Conservation (phyloP, 805 yeast species). For the Saccharomycopsis sp. region DNA sequence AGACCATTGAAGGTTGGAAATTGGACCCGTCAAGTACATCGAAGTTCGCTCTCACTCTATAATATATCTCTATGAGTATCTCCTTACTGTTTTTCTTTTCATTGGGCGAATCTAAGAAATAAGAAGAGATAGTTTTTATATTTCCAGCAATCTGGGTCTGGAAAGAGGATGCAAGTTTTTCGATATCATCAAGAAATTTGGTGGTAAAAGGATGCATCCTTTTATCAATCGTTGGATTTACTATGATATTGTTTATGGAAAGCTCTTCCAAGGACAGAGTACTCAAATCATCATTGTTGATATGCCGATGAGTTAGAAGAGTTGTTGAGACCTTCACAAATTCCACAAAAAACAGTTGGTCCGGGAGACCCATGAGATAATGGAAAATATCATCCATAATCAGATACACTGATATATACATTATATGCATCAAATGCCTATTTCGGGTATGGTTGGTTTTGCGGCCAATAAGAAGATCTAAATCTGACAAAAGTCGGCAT, state of each 20-base stretch:
- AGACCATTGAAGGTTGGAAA: neutral
- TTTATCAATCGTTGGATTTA: neutral
- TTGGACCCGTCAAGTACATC: neutral
- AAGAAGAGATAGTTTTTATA: neutral
- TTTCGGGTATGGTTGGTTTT: neutral
- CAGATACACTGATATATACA: neutral
- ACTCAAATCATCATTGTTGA: neutral
- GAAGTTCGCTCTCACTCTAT: neutral
- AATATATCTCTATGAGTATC: neutral
- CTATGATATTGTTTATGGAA: neutral
- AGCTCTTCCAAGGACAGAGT: neutral
- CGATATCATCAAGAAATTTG: neutral
- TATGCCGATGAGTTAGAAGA: neutral
- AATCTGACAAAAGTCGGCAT: neutral
- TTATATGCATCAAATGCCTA: neutral
- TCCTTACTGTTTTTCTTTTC: neutral
- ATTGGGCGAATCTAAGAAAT: neutral
- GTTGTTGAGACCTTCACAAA: neutral
- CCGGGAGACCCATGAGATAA: neutral
- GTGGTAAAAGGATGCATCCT: neutral
- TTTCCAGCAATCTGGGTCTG: neutral
- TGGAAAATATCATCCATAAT: neutral
- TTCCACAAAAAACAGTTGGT: neutral
- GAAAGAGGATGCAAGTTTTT: neutral
- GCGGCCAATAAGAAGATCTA: neutral